Percentiles rank a stretch among this genome's conserved stretches.
phyloP scores from a whole-genome alignment of 75 land plant species.

The Pinus taeda region DNA sequence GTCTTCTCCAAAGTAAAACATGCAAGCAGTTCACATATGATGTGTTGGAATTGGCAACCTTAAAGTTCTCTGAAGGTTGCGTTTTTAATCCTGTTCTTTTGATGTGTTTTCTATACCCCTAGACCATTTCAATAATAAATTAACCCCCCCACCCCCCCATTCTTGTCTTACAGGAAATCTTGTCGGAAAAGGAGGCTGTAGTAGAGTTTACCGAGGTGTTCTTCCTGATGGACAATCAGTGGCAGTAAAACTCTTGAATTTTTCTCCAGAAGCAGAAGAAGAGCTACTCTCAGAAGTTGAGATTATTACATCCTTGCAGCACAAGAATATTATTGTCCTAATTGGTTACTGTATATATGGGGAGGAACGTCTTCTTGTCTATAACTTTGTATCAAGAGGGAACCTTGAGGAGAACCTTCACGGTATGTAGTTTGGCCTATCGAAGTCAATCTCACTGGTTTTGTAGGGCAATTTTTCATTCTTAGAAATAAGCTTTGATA shows the following conservation, averaged over 20 bases:
- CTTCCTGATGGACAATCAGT: constrained; percentile 39
- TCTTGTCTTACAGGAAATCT: constrained; percentile 39
- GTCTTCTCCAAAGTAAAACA: constrained; percentile 13
- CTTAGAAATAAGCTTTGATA: background rate
- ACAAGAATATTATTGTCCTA: constrained; percentile 51
- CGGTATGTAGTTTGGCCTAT: constrained; percentile 16
- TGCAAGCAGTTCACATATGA: constrained; percentile 21
- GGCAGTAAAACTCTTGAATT: constrained; percentile 58
- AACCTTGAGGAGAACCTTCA: constrained; percentile 66
- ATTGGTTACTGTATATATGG: constrained; percentile 53
- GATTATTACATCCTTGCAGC: constrained; percentile 37
- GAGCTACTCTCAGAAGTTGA: constrained; percentile 56
- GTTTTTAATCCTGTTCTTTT: background rate
- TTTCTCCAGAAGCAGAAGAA: constrained; percentile 30
- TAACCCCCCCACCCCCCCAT: background rate
- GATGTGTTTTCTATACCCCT: background rate
- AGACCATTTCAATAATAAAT: background rate
- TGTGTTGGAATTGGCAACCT: constrained; percentile 20
- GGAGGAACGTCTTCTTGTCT: constrained; percentile 36
- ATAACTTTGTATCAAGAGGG: constrained; percentile 46
- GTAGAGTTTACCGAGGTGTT: constrained; percentile 53
- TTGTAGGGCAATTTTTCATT: background rate
- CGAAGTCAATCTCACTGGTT: background rate
- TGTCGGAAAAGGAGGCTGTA: constrained; percentile 64
- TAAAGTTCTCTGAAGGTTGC: constrained; percentile 22